Evolutionary conservation across 371 early-diverging fungal species (phyloP).

Genomic region (Mortierella sp.): DNA sequence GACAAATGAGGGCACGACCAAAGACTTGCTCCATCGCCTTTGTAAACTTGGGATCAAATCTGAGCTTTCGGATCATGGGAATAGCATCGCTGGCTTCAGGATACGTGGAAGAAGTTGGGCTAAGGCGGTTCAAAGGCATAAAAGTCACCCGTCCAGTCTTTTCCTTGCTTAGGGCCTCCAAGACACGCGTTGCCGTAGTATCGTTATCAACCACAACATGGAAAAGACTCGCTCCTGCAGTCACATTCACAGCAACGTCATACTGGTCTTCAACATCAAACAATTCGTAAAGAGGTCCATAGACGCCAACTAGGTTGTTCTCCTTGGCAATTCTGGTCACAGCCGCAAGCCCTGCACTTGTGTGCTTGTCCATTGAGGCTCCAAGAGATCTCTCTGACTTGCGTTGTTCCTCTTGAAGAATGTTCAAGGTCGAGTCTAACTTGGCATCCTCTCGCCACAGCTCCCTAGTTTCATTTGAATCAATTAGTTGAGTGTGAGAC

Average conservation of each 20-base stretch:
- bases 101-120: constrained; percentile 65
- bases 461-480: constrained; percentile 40
- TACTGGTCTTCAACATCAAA: constrained; percentile 89
- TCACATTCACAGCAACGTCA: constrained; percentile 89
- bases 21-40: constrained; percentile 91
- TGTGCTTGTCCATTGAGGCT: constrained; percentile 83
- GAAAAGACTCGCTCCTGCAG: constrained; percentile 92
- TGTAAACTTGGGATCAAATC: constrained; percentile 71
- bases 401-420: constrained; percentile 77
- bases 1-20: constrained; percentile 91
- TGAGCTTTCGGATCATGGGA: constrained; percentile 82
- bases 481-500: not conserved
- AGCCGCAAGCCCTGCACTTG: constrained; percentile 78
- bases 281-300: constrained; percentile 94
- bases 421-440: constrained; percentile 73
- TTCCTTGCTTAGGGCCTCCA: constrained; percentile 80
- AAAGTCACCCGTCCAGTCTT: constrained; percentile 94
- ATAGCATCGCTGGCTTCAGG: constrained; percentile 84
- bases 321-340: constrained; percentile 73
- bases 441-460: constrained; percentile 94
- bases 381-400: constrained; percentile 80
- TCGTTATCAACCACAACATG: constrained; percentile 98
- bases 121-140: constrained; percentile 95
- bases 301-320: constrained; percentile 77
- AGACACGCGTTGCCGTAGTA: constrained; percentile 82